Conservation (phyloP, 78 protist genomes). For the Polysphondylium violaceum region DNA sequence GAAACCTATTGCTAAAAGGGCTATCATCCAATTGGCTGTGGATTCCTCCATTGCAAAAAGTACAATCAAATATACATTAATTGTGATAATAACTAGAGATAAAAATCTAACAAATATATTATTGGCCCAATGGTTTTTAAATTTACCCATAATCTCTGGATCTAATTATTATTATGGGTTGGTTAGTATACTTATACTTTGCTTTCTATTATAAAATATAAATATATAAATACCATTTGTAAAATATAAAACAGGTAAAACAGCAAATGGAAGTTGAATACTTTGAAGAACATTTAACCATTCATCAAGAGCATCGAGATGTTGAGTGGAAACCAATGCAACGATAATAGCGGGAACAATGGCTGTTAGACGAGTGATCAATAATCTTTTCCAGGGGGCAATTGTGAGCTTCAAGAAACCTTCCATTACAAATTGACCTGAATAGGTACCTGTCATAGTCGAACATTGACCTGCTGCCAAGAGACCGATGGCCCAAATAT, state of each 20-base stretch:
- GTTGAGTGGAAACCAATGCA: conserved; percentile 35
- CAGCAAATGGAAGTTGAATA: conserved; percentile 89
- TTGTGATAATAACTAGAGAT: conserved; percentile 45
- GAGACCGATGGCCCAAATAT: conserved; percentile 89
- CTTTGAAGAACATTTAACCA: conserved; percentile 88
- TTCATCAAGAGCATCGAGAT: conserved; percentile 74
- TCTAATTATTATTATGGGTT: not conserved
- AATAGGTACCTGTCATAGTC: conserved; percentile 91
- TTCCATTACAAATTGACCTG: conserved; percentile 93
- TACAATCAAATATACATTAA: conserved; percentile 60
- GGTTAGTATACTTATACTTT: not conserved
- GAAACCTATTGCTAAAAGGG: conserved; percentile 2
- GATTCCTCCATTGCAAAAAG: conserved; percentile 23
- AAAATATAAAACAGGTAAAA: conserved; percentile 78
- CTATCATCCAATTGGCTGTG: conserved; percentile 26
- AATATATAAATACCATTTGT: conserved; percentile 30
- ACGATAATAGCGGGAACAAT: conserved; percentile 87
- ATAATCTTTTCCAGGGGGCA: conserved; percentile 83
- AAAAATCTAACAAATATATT: conserved; percentile 47
- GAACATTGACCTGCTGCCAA: conserved; percentile 91
- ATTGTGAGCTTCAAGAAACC: conserved; percentile 87
- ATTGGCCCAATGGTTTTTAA: conserved; percentile 70
- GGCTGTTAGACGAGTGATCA: conserved; percentile 88
- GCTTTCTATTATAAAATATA: not conserved
- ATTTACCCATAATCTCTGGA: conserved; percentile 53